phyloP scores from a whole-genome alignment of 179 eudicot species.

The Amaranthus tricolor region DNA sequence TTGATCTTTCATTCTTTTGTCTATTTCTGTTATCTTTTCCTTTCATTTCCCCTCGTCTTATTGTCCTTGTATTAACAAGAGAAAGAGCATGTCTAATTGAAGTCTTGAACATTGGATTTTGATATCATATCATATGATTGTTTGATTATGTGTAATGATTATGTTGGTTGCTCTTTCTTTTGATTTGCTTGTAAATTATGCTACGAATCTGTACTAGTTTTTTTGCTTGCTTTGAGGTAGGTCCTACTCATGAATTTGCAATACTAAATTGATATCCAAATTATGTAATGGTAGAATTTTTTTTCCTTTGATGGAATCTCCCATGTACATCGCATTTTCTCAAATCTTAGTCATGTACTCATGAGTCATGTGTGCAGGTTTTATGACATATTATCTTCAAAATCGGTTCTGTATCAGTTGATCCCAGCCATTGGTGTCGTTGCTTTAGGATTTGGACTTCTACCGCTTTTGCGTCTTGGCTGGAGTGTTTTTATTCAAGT shows the following conservation, averaged over 20 bases:
- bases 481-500: slow-evolving; percentile 60
- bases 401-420: slow-evolving; percentile 51
- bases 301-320: background rate
- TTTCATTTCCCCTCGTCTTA: background rate
- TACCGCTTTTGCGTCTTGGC: slow-evolving; percentile 59
- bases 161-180: background rate
- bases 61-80: background rate
- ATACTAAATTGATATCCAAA: background rate
- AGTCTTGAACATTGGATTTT: background rate
- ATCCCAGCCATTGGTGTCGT: slow-evolving; percentile 63
- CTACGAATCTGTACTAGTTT: background rate
- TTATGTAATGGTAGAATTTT: background rate
- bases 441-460: slow-evolving; percentile 70
- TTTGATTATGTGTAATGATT: background rate
- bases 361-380: slow-evolving; percentile 43
- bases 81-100: background rate
- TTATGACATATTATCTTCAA: slow-evolving; percentile 44
- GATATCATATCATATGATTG: background rate
- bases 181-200: background rate
- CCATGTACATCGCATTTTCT: slow-evolving; percentile 1
- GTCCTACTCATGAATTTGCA: background rate
- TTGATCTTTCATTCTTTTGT: no score
- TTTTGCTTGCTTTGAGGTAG: background rate
- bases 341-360: background rate
- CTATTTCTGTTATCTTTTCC: background rate